These are phyloP conservation scores for Cercophora scortea DNA, from an alignment of 495 filamentous ascomycete species.

Conservation along the genomic window DNA sequence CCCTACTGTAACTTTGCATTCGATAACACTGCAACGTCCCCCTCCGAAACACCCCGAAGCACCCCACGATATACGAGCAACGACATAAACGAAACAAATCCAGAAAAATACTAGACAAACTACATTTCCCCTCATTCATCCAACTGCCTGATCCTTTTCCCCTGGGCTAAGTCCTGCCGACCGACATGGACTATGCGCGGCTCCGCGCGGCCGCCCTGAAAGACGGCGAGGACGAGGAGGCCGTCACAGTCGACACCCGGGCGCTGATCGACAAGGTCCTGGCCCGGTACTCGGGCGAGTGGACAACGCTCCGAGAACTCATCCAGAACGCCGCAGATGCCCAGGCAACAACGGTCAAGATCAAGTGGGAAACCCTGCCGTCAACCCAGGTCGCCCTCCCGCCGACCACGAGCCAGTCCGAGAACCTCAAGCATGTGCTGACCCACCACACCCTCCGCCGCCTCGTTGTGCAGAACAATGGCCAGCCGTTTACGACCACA, in stretches of 20 bases:
- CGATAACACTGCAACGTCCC: too few species aligned
- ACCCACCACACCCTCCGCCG: constrained; percentile 75
- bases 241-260: constrained; percentile 96
- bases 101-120: too few species aligned
- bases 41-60: too few species aligned
- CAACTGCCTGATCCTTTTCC: too few species aligned
- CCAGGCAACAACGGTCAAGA: constrained; percentile 76
- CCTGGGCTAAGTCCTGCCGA: too few species aligned
- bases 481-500: constrained; percentile 70
- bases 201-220: constrained; percentile 80
- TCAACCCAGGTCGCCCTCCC: constrained; percentile 70
- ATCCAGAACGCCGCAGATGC: constrained; percentile 98
- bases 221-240: constrained; percentile 83
- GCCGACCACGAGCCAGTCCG: constrained; percentile 53
- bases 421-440: constrained; percentile 72
- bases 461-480: constrained; percentile 84
- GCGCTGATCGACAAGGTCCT: constrained; percentile 97
- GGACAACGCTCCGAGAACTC: constrained; percentile 79
- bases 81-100: too few species aligned
- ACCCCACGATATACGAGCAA: too few species aligned
- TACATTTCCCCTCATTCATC: too few species aligned
- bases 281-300: constrained; percentile 91
- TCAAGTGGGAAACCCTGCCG: constrained; percentile 83
- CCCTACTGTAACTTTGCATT: too few species aligned
- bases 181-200: constrained; percentile 65